Conservation (phyloP, 139 green algal species). For the Chlamydomonas schloesseri region DNA sequence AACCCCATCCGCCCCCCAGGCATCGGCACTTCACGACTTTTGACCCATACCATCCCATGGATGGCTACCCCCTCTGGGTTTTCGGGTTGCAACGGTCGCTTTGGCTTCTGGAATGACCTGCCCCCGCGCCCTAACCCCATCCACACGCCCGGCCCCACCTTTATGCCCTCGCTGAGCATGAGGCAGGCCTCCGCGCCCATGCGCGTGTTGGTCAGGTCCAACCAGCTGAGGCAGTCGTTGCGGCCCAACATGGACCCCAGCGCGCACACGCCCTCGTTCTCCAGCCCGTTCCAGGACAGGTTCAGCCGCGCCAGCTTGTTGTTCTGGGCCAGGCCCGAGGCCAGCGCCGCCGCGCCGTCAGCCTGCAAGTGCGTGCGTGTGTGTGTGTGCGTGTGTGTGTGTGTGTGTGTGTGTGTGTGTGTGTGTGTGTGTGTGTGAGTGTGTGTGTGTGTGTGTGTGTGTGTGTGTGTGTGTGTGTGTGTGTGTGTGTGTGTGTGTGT, state of each 20-base stretch:
- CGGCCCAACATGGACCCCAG: slow-evolving; percentile 47
- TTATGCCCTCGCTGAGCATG: slow-evolving; percentile 65
- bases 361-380: slow-evolving; percentile 31
- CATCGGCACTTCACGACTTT: too few relatives aligned
- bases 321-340: slow-evolving; percentile 64
- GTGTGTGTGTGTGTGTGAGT: too few relatives aligned
- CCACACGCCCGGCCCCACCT: slow-evolving; percentile 23
- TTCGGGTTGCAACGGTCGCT: too few relatives aligned
- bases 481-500: too few relatives aligned
- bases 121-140: not conserved
- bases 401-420: too few relatives aligned
- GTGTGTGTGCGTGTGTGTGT: too few relatives aligned
- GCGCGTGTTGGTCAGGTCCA: slow-evolving; percentile 76
- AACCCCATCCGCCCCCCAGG: too few relatives aligned
- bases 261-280: slow-evolving; percentile 47
- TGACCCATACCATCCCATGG: too few relatives aligned
- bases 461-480: too few relatives aligned
- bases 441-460: too few relatives aligned
- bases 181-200: slow-evolving; percentile 68
- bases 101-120: too few relatives aligned
- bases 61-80: too few relatives aligned
- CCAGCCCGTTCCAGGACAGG: slow-evolving; percentile 77
- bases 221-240: slow-evolving; percentile 46
- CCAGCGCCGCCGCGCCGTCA: slow-evolving; percentile 60
- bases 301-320: slow-evolving; percentile 57